Conservation (phyloP, 2,329 filamentous ascomycete species). For the Chaetomium strumarium region DNA sequence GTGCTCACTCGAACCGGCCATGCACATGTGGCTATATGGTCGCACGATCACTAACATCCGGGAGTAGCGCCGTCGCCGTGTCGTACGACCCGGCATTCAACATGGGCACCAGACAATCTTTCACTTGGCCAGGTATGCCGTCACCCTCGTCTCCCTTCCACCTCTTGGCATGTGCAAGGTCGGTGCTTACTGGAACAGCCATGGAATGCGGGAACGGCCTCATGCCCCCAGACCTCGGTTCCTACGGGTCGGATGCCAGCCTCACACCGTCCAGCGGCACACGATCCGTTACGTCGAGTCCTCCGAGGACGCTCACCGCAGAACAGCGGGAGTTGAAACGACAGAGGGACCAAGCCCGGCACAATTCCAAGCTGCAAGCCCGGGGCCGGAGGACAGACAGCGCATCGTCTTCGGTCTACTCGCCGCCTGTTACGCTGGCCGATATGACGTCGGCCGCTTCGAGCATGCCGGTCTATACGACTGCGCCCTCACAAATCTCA, state of each 20-base stretch:
- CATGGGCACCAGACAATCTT: slow-evolving; percentile 47
- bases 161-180: not conserved
- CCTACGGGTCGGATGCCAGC: slow-evolving; percentile 47
- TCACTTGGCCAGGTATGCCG: slow-evolving; percentile 44
- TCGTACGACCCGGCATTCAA: slow-evolving; percentile 45
- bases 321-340: slow-evolving; percentile 59
- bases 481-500: slow-evolving; percentile 44
- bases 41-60: not conserved
- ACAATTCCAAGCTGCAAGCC: slow-evolving; percentile 49
- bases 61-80: slow-evolving; percentile 43
- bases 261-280: slow-evolving; percentile 45
- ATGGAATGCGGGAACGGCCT: slow-evolving; percentile 33
- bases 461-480: slow-evolving; percentile 46
- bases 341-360: slow-evolving; percentile 53
- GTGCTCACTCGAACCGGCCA: not conserved
- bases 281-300: slow-evolving; percentile 52
- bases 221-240: slow-evolving; percentile 40
- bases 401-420: slow-evolving; percentile 32
- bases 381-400: slow-evolving; percentile 47
- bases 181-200: slow-evolving; percentile 21
- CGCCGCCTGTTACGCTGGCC: slow-evolving; percentile 39
- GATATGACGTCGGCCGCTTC: slow-evolving; percentile 36
- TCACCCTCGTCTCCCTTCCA: not conserved
- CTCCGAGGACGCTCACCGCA: slow-evolving; percentile 49
- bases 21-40: not conserved